Base-by-base conservation (phyloP, 2,329 filamentous ascomycete species). In the Aspergillus sp. region DNA sequence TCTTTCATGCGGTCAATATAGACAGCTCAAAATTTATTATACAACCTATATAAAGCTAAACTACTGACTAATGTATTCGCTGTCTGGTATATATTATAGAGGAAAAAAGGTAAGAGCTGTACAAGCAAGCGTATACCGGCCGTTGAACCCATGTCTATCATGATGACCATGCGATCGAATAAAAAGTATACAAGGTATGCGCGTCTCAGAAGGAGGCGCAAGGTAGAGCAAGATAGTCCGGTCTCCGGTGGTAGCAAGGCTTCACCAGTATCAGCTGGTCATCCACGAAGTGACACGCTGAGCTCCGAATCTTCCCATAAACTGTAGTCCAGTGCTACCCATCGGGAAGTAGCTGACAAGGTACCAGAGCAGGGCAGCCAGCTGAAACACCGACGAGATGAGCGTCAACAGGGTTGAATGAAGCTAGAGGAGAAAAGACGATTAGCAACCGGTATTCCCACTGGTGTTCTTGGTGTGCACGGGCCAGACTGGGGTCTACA, bases 261-360 rank as follows among this genome's bases (percentile, higher is more conserved):
- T n/a, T 32, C 25, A 27, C 13, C 25, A 32, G 47, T 19, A 61
- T 68, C 64, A 96, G 61, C 90, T 88, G 51, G 86, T 88, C 86
- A 97, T 89, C 95, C 94, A 98, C 56, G 92, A 86, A 5, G 91
- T 86, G 39, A 96, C 90, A 72, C 93, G 86, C 72, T 88, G 89
- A 19, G 90, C 91, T 21, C 94, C 95, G 73, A 96, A 95, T 3
- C 87, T 88, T 47, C 92, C 91, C 60, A 92, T 92, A 67, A 96
- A 86, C 61, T 94, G 89, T 66, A 99, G 80, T 44, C 95, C 92
- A 58, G 89, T 90, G 59, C 90, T 91, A 42, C 95, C 95, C 93
- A 98, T 96, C 25, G 95, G 95, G 71, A 98, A 98, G 77, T 99
- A 99, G 78, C 91, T 96, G 76, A 98, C 88, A 50, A 97, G 83